Percentiles rank a stretch among this genome's conserved stretches.
These are phyloP conservation scores for Meyerozyma sp. DNA, from an alignment of 1,139 yeast genomes.

Conservation along the genomic window DNA sequence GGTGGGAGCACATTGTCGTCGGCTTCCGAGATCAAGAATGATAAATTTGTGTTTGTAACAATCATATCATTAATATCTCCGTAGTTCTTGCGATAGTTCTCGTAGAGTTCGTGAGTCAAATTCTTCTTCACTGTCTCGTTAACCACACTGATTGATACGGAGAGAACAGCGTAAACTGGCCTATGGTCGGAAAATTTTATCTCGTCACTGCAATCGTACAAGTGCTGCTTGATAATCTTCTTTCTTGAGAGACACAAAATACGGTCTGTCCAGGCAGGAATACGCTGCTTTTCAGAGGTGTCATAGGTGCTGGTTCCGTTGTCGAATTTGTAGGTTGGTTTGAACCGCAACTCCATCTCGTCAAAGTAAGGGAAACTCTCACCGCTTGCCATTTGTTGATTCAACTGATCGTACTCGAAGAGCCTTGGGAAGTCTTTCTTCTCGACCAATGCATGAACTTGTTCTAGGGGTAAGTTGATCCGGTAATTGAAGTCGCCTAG, in stretches of 20 bases:
- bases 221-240: constrained; percentile 54
- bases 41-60: constrained; percentile 25
- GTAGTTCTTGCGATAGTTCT: constrained; percentile 41
- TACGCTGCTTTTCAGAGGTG: constrained; percentile 69
- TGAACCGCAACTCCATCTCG: constrained; percentile 71
- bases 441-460: constrained; percentile 51
- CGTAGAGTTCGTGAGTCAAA: constrained; percentile 58
- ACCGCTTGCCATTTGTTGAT: constrained; percentile 64
- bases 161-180: constrained; percentile 79
- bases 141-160: constrained; percentile 55
- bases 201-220: constrained; percentile 58
- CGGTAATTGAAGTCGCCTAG: constrained; percentile 92
- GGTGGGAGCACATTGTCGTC: constrained; percentile 58
- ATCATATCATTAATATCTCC: constrained; percentile 39
- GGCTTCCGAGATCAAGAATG: constrained; percentile 21
- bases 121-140: constrained; percentile 58
- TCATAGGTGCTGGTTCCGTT: constrained; percentile 80
- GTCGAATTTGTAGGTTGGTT: constrained; percentile 92
- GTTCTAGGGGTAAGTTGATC: constrained; percentile 59
- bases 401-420: constrained; percentile 71
- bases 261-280: constrained; percentile 97
- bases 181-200: constrained; percentile 85
- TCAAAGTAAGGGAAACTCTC: constrained; percentile 63
- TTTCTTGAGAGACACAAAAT: constrained; percentile 43
- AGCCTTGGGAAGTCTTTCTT: constrained; percentile 49